Evolutionary conservation across 1,284 basidiomycete species (phyloP), one percentile per base, ranked within the genome.

Genomic region (Irpex lacteus): DNA sequence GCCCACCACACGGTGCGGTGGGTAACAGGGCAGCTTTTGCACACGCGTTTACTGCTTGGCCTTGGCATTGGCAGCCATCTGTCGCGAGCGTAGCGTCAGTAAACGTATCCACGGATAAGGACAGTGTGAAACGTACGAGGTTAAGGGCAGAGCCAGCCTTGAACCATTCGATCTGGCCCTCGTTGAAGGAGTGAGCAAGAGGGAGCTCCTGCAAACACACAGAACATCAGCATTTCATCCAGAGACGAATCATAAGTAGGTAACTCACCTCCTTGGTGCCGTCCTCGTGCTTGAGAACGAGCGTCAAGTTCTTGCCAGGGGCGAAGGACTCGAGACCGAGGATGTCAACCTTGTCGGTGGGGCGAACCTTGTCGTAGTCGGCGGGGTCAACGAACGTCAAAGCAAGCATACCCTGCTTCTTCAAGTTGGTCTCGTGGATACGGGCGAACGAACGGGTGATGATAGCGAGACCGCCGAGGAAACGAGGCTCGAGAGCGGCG

Each of bases 351-450:
- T 86, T 88, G 82, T 98, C 95, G 69, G 83, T 82, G 26, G 95
- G 91, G 72, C 82, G 84, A 70, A 97, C 78, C 81, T 92, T 94
- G 76, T 97, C 93, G 79, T 98, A 98, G 80, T 98, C 96, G 67
- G 85, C 92, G 9, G 91, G 84, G 82, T 98, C 85, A 66, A 79
- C 90, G 76, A 98, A 97, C 68, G 93, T 96, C 69, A 96, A 80
- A 1, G 94, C 93, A 67, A 97, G 92, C 92, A 96, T 95, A 70
- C 94, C 94, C 82, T 96, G 94, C 86, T 96, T 98, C 91, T 97
- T 97, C 85, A 97, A 83, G 87, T 98, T 98, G 77, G 92, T 94
- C 87, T 98, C 95, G 83, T 98, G 96, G 81, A 98, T 98, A 82
- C 96, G 94, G 59, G 96, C 96, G 78, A 98, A 98, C 47, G 92